A percentile compares a stretch with the other conserved stretches of the same genome.
Conservation (phyloP, 1,284 basidiomycete genomes). For the Apiotrichum gracile region DNA sequence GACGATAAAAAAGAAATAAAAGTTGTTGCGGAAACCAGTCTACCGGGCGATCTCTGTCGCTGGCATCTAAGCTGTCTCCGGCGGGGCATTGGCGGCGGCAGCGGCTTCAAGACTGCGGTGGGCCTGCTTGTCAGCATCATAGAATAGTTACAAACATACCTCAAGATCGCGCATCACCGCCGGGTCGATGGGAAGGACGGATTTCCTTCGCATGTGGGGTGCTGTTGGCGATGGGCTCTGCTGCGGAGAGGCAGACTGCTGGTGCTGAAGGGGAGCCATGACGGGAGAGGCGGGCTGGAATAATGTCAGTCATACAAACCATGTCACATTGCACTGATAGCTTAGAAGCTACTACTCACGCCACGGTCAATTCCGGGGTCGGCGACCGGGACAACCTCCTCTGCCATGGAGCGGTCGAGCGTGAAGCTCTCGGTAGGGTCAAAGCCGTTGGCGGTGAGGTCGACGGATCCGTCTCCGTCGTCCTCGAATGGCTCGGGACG, state of each 20-base stretch:
- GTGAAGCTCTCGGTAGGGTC: constrained; percentile 60
- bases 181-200: constrained; percentile 63
- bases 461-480: constrained; percentile 76
- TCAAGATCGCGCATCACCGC: constrained; percentile 80
- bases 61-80: constrained; percentile 2
- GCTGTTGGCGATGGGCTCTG: constrained; percentile 10
- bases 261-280: constrained; percentile 12
- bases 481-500: constrained; percentile 68
- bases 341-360: constrained; percentile 20
- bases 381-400: constrained; percentile 80
- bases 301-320: not conserved
- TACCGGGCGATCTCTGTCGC: not conserved
- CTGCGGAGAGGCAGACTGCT: not conserved
- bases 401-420: constrained; percentile 66
- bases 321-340: not conserved
- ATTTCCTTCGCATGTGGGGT: constrained; percentile 35
- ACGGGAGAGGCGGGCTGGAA: constrained; percentile 6
- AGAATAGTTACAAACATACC: constrained; percentile 54
- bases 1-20: constrained; percentile 1
- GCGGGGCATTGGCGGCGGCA: not conserved
- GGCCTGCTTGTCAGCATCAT: constrained; percentile 7
- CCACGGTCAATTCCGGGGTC: constrained; percentile 72
- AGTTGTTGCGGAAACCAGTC: not conserved
- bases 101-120: constrained; percentile 23
- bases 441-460: constrained; percentile 75